phyloP scores from a whole-genome alignment of 208 protist species.

The Leishmania turanica region DNA sequence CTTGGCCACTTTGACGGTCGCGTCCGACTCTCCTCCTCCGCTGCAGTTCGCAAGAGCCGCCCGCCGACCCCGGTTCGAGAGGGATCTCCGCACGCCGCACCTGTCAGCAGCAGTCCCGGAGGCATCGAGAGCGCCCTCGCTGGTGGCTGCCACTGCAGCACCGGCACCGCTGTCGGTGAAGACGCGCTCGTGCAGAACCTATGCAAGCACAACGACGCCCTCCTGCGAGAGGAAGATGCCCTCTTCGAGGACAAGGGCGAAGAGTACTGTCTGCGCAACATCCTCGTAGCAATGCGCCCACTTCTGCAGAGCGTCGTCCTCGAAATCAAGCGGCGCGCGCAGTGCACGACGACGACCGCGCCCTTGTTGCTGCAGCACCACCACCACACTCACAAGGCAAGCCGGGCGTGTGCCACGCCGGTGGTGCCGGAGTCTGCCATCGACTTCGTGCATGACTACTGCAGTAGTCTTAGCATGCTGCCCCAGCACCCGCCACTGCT shows the following conservation, averaged over 20 bases:
- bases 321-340: slow-evolving; percentile 26
- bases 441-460: slow-evolving; percentile 32
- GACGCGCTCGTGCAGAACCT: slow-evolving; percentile 16
- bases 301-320: slow-evolving; percentile 36
- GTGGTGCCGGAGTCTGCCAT: slow-evolving; percentile 22
- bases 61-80: slow-evolving; percentile 12
- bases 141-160: not conserved
- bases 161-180: slow-evolving; percentile 7
- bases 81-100: not conserved
- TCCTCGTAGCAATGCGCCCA: slow-evolving; percentile 26
- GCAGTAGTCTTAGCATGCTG: slow-evolving; percentile 29
- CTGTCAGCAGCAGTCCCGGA: not conserved
- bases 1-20: slow-evolving; percentile 45
- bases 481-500: slow-evolving; percentile 45
- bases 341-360: not conserved
- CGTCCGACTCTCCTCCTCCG: slow-evolving; percentile 13
- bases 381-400: not conserved
- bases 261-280: slow-evolving; percentile 35
- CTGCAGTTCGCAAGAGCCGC: slow-evolving; percentile 18
- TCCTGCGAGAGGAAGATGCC: slow-evolving; percentile 19
- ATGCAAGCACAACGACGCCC: slow-evolving; percentile 20
- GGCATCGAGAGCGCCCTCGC: not conserved
- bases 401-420: slow-evolving; percentile 1
- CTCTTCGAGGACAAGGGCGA: slow-evolving; percentile 37
- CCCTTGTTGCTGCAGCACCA: not conserved